A percentile compares a stretch with the other conserved stretches of the same genome.
phyloP scores from a whole-genome alignment of 768 basidiomycete genomes.

The Mycena rosella region DNA sequence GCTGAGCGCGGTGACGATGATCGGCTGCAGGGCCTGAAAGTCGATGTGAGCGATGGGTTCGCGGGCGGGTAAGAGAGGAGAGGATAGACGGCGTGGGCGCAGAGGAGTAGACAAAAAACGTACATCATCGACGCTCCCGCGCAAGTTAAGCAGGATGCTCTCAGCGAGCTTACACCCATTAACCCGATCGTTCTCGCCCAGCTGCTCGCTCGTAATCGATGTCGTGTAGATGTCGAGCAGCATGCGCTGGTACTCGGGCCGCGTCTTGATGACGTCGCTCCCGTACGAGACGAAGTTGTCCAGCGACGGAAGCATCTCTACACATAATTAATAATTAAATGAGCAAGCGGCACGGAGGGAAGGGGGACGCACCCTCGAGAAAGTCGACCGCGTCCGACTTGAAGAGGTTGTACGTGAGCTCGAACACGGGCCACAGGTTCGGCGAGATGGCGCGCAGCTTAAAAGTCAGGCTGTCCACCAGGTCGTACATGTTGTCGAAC shows the following conservation, averaged over 20 bases:
- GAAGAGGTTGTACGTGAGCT: conserved; percentile 85
- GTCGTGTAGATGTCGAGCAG: conserved; percentile 87
- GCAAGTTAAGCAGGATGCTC: conserved; percentile 83
- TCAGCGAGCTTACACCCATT: conserved; percentile 90
- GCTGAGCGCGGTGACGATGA: conserved; percentile 72
- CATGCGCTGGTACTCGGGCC: conserved; percentile 83
- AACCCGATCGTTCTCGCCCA: conserved; percentile 88
- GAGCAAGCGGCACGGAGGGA: neutral
- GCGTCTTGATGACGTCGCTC: conserved; percentile 77
- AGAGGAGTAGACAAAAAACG: too few relatives aligned
- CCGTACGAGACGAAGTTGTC: conserved; percentile 93
- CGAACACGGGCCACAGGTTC: conserved; percentile 90
- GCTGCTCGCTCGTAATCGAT: conserved; percentile 72
- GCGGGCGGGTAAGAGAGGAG: neutral
- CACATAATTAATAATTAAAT: neutral
- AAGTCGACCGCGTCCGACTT: conserved; percentile 88
- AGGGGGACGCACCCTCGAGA: conserved; percentile 73
- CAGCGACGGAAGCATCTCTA: conserved; percentile 89
- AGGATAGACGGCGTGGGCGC: too few relatives aligned
- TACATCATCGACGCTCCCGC: conserved; percentile 84
- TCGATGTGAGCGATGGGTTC: conserved; percentile 3
- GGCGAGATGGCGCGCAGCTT: conserved; percentile 81
- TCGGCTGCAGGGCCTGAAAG: conserved; percentile 70
- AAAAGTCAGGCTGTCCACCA: conserved; percentile 89
- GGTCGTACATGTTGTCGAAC: conserved; percentile 88